Conservation (phyloP, 2,329 filamentous ascomycete genomes). For the Colletotrichum chrysophilum region DNA sequence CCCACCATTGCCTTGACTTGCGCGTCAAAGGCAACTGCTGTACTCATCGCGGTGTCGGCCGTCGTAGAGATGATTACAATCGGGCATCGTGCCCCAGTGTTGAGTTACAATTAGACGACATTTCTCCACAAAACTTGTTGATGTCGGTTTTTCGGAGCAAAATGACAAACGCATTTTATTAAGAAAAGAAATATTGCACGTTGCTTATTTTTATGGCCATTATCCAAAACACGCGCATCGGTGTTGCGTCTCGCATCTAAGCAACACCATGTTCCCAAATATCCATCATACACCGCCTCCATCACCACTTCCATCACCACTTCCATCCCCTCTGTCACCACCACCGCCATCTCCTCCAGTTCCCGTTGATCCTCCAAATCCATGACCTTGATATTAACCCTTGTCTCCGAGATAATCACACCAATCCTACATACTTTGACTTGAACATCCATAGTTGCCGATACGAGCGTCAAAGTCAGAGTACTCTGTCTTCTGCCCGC, state of each 20-base stretch:
- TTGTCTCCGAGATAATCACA: not conserved
- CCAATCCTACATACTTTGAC: not conserved
- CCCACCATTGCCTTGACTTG: not conserved
- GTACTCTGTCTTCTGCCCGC: not conserved
- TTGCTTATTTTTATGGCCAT: not conserved
- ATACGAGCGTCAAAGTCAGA: not conserved
- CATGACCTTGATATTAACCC: not conserved
- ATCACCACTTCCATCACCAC: not conserved
- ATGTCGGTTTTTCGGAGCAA: no score
- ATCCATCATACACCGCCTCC: not conserved
- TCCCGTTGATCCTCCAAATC: not conserved
- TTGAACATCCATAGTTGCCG: not conserved
- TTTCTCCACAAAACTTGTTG: no score
- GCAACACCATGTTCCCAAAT: not conserved
- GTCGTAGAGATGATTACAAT: no score
- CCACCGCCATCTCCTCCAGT: not conserved
- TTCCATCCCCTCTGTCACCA: not conserved
- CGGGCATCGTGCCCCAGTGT: no score
- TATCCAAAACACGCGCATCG: not conserved
- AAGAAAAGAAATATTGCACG: no score
- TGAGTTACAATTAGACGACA: no score
- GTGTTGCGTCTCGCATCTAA: no score
- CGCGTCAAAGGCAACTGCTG: no score
- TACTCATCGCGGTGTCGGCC: no score
- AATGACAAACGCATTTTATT: no score